A percentile compares a stretch with the other conserved stretches of the same genome.
Conservation (phyloP, 805 yeast genomes). For the Saccharomycopsis fodiens region DNA sequence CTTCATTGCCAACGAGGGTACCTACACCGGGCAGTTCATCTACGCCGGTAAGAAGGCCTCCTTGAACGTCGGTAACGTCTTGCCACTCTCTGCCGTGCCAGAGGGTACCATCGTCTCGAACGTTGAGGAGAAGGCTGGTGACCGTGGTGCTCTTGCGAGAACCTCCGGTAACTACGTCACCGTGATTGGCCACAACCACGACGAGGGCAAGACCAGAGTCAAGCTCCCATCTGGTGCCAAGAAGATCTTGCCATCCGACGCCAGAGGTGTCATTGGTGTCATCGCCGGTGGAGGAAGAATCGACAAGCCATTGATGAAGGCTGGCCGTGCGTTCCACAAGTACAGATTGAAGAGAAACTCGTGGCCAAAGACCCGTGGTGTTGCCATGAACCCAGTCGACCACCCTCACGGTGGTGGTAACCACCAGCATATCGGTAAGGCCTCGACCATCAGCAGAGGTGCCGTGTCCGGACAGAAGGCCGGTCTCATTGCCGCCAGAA, state of each 20-base stretch:
- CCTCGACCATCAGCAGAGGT: slow-evolving; percentile 98
- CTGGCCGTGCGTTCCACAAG: slow-evolving; percentile 99
- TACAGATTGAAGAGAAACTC: slow-evolving; percentile 99
- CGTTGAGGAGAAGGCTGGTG: slow-evolving; percentile 98
- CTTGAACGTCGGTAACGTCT: slow-evolving; percentile 92
- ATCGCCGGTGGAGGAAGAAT: slow-evolving; percentile 99
- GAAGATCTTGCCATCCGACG: slow-evolving; percentile 90
- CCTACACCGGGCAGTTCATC: slow-evolving; percentile 98
- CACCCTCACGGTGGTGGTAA: slow-evolving; percentile 99
- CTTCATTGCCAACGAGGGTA: slow-evolving; percentile 99
- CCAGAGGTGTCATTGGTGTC: slow-evolving; percentile 99
- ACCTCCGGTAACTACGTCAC: slow-evolving; percentile 99
- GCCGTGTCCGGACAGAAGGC: slow-evolving; percentile 99
- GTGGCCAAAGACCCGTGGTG: slow-evolving; percentile 99
- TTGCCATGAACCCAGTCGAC: slow-evolving; percentile 99
- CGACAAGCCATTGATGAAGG: slow-evolving; percentile 99
- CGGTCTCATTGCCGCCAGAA: slow-evolving; percentile 99
- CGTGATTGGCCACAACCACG: slow-evolving; percentile 98
- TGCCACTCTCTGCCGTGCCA: slow-evolving; percentile 95
- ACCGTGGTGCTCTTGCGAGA: slow-evolving; percentile 99
- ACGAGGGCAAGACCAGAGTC: slow-evolving; percentile 98
- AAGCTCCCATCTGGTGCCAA: slow-evolving; percentile 99
- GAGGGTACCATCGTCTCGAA: slow-evolving; percentile 99
- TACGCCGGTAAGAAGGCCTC: slow-evolving; percentile 99
- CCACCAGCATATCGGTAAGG: slow-evolving; percentile 99